phyloP scores from a whole-genome alignment of 2,329 filamentous ascomycete species.

The Dryadomyces quercivorus region DNA sequence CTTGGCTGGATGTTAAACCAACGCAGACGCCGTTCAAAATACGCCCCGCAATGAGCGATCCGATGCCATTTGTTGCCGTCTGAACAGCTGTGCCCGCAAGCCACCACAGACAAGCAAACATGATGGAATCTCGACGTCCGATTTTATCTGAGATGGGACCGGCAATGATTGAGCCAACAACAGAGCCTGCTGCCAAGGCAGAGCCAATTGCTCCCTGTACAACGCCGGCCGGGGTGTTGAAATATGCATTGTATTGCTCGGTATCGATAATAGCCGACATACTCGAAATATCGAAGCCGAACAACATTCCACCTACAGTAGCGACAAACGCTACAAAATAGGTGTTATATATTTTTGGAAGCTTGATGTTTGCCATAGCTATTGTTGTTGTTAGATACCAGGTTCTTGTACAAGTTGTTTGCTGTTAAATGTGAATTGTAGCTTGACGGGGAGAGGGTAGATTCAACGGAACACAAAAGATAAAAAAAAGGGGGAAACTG shows the following conservation, averaged over 20 bases:
- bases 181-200: constrained; percentile 38
- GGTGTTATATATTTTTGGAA: constrained; percentile 41
- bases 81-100: constrained; percentile 48
- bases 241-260: constrained; percentile 38
- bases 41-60: constrained; percentile 39
- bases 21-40: constrained; percentile 54
- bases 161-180: constrained; percentile 34
- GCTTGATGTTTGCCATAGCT: background rate
- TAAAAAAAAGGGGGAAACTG: too few species aligned
- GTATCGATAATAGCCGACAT: constrained; percentile 45
- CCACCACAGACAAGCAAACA: constrained; percentile 34
- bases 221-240: constrained; percentile 31
- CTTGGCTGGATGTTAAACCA: constrained; percentile 54
- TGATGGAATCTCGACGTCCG: constrained; percentile 31
- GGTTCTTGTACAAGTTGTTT: too few species aligned
- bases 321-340: constrained; percentile 30
- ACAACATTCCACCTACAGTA: constrained; percentile 30
- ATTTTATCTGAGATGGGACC: constrained; percentile 36
- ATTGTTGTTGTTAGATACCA: too few species aligned
- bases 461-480: too few species aligned
- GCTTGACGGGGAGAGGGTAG: too few species aligned
- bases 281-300: constrained; percentile 23
- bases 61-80: constrained; percentile 44
- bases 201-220: constrained; percentile 40
- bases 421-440: too few species aligned